Conservation (phyloP, 2,329 filamentous ascomycete genomes). For the Fusarium sp. region DNA sequence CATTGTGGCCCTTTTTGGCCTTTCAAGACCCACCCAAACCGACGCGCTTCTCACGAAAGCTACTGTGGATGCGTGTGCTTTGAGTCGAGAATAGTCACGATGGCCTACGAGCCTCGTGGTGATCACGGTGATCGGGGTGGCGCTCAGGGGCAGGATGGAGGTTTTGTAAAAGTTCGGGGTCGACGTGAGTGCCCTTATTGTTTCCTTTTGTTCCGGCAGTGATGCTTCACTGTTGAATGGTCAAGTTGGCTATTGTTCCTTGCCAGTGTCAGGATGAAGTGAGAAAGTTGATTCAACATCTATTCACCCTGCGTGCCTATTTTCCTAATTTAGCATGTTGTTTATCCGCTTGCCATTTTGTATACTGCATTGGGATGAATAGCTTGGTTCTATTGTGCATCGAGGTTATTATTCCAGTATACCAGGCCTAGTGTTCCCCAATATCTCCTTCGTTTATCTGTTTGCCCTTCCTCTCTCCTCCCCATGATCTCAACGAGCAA, state of each 20-base stretch:
- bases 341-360: not conserved
- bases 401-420: not conserved
- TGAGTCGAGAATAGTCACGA: slow-evolving; percentile 45
- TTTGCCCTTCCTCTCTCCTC: not conserved
- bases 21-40: slow-evolving; percentile 22
- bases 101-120: slow-evolving; percentile 66
- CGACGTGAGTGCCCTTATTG: slow-evolving; percentile 57
- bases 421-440: not conserved
- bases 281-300: not conserved
- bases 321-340: not conserved
- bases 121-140: slow-evolving; percentile 56
- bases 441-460: not conserved
- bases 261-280: slow-evolving; percentile 28
- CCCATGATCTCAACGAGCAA: not conserved
- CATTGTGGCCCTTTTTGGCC: slow-evolving; percentile 6
- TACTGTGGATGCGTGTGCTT: slow-evolving; percentile 38
- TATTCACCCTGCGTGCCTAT: not conserved
- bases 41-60: slow-evolving; percentile 33
- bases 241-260: not conserved
- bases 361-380: not conserved
- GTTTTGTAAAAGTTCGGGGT: slow-evolving; percentile 61
- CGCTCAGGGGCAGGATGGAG: slow-evolving; percentile 55
- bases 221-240: not conserved
- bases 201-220: slow-evolving; percentile 1
- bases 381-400: not conserved